Base-by-base conservation (phyloP, 305 asterid genomes). In the Fraxinus nigra region DNA sequence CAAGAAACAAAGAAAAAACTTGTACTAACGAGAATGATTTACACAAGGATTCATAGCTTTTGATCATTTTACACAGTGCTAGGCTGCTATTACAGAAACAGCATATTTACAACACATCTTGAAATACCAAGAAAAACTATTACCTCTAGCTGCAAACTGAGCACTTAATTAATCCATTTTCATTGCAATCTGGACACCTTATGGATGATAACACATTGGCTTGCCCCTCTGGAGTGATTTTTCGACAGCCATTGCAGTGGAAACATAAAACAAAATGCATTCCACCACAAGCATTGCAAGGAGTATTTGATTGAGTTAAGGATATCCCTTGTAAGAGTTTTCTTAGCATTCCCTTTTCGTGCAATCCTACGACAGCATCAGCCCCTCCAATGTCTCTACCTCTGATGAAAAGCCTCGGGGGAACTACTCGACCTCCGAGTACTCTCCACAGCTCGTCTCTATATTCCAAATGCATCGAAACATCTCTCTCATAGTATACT, bases 161-260 rank as follows among this genome's bases (percentile, higher is more conserved):
- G 83, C 98, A 93, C 90, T 88, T 92, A 11, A 93, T 80, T 86
- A 92, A 78, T 78, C 98, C 98, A 89, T 92, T 94, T 59, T 94
- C 98, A 76, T 94, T 94, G 75, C 98, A 94, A n/a, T 86, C 90
- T 54, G 85, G 85, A 65, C 98, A 92, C 82, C 89, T 88, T 3
- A 75, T 26, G 24, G 75, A 16, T 2, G 79, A 30, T 3, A 26
- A 2, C n/a, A 40, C 88, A 7, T 7, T 34, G 7, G 24, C 80
- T 20, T 54, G 59, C 70, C 82, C 87, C 26, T 74, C 90, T 30
- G 35, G 65, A 75, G 30, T 14, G 79, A 87, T 79, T 76, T 88
- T 93, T 76, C 92, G 80, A 76, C 98, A 89, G 10, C 98, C 97
- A 9, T 84, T 82, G 20, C 98, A 94, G 20, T 33, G 77, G 18